These are phyloP conservation scores for Xylariaceae sp. DNA, from an alignment of 2,329 filamentous ascomycete genomes.

Conservation along the genomic window DNA sequence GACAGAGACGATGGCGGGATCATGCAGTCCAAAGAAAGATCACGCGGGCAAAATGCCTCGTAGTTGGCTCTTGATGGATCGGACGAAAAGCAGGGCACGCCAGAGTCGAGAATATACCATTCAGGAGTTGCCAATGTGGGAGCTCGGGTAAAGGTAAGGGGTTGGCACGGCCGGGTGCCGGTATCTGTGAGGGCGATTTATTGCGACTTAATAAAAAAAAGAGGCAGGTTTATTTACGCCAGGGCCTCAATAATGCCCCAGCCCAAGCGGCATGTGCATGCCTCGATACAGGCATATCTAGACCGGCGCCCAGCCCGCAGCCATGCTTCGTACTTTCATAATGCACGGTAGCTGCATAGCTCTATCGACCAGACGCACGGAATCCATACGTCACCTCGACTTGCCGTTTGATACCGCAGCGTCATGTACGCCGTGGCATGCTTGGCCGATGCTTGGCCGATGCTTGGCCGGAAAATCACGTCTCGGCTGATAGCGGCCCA, in stretches of 20 bases:
- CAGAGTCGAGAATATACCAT: constrained; percentile 1
- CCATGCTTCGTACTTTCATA: neutral
- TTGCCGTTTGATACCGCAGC: too few species aligned
- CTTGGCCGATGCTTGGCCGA: too few species aligned
- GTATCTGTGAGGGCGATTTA: constrained; percentile 18
- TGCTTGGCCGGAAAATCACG: too few species aligned
- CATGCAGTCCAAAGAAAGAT: constrained; percentile 1
- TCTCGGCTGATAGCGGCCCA: too few species aligned
- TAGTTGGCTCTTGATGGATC: neutral
- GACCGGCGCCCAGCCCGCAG: neutral
- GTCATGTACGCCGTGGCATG: too few species aligned
- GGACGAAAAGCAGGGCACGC: neutral
- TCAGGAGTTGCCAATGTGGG: constrained; percentile 4
- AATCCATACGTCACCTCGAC: too few species aligned
- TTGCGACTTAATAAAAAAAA: constrained; percentile 16
- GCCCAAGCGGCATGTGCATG: constrained; percentile 3
- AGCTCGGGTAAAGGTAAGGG: constrained; percentile 6
- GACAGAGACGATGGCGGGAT: neutral
- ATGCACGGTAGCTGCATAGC: neutral
- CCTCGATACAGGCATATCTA: neutral
- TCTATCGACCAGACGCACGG: too few species aligned
- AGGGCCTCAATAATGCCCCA: constrained; percentile 6
- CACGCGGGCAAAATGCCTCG: constrained; percentile 5
- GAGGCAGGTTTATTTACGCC: constrained; percentile 19
- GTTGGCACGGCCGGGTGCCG: neutral